Base-by-base conservation (phyloP, 2,329 filamentous ascomycete genomes). In the Aspergillus quadricinctus region DNA sequence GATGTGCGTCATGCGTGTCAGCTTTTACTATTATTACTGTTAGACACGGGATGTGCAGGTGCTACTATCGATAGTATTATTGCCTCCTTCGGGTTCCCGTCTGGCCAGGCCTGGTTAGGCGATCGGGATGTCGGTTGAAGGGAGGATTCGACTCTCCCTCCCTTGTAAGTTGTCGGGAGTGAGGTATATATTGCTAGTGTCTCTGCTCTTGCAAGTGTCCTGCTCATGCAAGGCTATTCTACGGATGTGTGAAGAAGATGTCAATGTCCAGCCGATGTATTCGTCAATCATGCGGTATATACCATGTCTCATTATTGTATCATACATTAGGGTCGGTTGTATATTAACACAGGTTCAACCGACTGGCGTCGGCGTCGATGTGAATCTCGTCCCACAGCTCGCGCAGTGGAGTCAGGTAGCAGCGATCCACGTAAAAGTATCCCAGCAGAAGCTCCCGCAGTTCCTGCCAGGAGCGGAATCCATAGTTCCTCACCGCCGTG, bases 401-500 rank as follows among this genome's bases (percentile, higher is more conserved):
- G 50, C 67, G 64, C 25, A 72, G 54, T 50, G 69, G 63, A 11
- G 55, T 56, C 31, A 69, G 55, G 55, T 74, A 72, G 50, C 63
- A 61, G 31, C 72, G 69, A 55, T 74, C 72, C 48, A 67, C 64
- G 56, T 74, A 74, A 58, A 73, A 74, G 57, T 69, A 75, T 8
- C 68, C 63, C 21, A 68, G 52, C 40, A 75, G 59, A 10, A 73
- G 54, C 8, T 57, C 52, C 1, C 71, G 66, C 10, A 69, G 64
- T 45, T 72, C 69, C 49, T 75, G 70, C 67, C 71, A 74, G 6
- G 69, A 65, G 11, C 50, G 54, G 27, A 73, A 56, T 10, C 68
- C 68, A 8, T 71, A 64, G 17, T 65, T 50, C 11, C 63, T 57
- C 3, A 69, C 58, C 1, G 69, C 69, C 1, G 63, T 54, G 3